Conservation (phyloP, 2,329 filamentous ascomycete genomes). For the Gliomastix tumulicola region DNA sequence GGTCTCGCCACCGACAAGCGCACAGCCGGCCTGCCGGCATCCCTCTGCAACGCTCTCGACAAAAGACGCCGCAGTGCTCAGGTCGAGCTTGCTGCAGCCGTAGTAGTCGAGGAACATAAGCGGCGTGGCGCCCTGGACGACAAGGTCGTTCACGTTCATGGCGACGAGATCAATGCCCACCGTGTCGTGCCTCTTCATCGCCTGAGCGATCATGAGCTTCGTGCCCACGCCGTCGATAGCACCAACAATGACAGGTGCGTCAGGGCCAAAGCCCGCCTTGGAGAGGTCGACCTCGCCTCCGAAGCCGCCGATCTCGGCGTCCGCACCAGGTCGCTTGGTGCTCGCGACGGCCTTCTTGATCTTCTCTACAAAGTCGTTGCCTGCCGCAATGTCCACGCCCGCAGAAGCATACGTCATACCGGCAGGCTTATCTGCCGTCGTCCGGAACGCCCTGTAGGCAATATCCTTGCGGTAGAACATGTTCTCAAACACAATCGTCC, state of each 20-base stretch:
- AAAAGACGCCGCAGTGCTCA: slow-evolving; percentile 73
- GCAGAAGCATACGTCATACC: slow-evolving; percentile 85
- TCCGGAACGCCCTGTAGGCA: slow-evolving; percentile 63
- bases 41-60: slow-evolving; percentile 85
- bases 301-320: slow-evolving; percentile 92
- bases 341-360: slow-evolving; percentile 88
- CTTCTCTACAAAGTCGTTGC: slow-evolving; percentile 83
- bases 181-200: slow-evolving; percentile 82
- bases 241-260: slow-evolving; percentile 77
- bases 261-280: slow-evolving; percentile 59
- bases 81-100: slow-evolving; percentile 81
- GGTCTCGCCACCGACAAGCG: slow-evolving; percentile 93
- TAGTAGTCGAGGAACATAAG: slow-evolving; percentile 98
- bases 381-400: slow-evolving; percentile 89
- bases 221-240: slow-evolving; percentile 96
- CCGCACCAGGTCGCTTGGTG: slow-evolving; percentile 78
- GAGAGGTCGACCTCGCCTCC: slow-evolving; percentile 61
- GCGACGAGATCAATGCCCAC: slow-evolving; percentile 96
- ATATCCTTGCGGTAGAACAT: slow-evolving; percentile 95
- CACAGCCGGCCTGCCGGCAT: slow-evolving; percentile 78
- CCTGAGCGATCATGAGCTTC: slow-evolving; percentile 92
- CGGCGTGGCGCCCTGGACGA: slow-evolving; percentile 91
- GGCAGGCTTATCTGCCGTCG: slow-evolving; percentile 34
- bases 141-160: slow-evolving; percentile 98
- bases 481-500: slow-evolving; percentile 68